Evolutionary conservation across 164 flowering plant genomes (phyloP).

Genomic region (Stephania yunnanensis): DNA sequence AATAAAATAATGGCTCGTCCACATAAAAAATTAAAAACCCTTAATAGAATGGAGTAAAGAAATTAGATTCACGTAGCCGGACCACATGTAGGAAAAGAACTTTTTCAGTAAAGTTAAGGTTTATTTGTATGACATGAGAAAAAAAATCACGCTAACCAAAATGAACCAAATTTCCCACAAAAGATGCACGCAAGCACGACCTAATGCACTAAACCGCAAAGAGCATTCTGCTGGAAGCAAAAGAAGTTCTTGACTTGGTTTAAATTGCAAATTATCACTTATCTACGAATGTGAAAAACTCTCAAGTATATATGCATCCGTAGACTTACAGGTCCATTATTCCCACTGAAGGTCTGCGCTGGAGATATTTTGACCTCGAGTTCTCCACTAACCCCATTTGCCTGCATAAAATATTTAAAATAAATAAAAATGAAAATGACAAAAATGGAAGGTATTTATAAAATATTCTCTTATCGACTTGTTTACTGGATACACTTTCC

Average conservation of each 20-base stretch:
- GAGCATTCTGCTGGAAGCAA: not conserved
- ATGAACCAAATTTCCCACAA: not conserved
- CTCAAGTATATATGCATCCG: not conserved
- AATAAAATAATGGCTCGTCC: not conserved
- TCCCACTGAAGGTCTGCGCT: constrained; percentile 12
- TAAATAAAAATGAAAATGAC: not conserved
- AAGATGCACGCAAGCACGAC: not conserved
- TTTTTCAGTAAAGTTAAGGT: too few species aligned
- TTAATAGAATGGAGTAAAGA: not conserved
- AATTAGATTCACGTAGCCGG: not conserved
- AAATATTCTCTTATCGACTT: constrained; percentile 30
- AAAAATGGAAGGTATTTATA: not conserved
- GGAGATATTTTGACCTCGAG: constrained; percentile 14
- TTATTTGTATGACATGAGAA: too few species aligned
- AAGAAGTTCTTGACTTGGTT: not conserved
- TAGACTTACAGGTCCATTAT: constrained; percentile 10
- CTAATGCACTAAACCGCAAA: not conserved
- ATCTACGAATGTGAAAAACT: not conserved
- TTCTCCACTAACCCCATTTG: constrained; percentile 10
- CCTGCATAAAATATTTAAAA: constrained; percentile 10
- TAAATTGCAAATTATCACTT: not conserved
- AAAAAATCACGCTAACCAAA: not conserved
- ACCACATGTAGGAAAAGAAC: too few species aligned
- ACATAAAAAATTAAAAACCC: not conserved
- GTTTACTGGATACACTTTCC: constrained; percentile 20